Evolutionary conservation across 768 basidiomycete genomes (phyloP), one percentile per base, ranked within the genome.

Genomic region (Boletus subcaerulescens): DNA sequence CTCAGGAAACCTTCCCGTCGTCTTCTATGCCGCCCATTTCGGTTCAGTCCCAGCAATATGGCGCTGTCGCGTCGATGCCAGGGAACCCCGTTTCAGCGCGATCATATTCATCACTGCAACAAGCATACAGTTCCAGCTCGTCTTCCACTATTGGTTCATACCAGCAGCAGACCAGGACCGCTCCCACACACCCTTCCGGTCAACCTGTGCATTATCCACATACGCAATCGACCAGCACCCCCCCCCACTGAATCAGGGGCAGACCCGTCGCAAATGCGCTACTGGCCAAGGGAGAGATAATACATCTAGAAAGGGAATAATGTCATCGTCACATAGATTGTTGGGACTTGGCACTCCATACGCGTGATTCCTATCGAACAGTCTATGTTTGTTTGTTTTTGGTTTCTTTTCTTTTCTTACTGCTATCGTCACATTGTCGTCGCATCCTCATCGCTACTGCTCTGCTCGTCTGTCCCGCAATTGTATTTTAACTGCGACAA

Each of bases 11-110:
- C 50, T 68, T 69, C 54, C 60, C 73, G 52, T 53, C 72, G 17
- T 61, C 64, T 39, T 62, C 73, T 45, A 65, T 72, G 49, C 68
- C 72, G 20, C 63, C 75, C 29, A 63, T 70, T 17, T 60, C 68
- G 17, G 58, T 60, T 47, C 48, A 68, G 40, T 54, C 65, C 31
- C 65, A 68, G 46, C 71, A 65, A 33, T 80, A 69, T 58, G 40
- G 54, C 41, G 39, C 64, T 53, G 49, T 61, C 57, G 26, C 66
- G 26, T 53, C 64, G 15, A 53, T 60, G 47, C 57, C 60, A 40
- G 57, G 60, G 22, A 64, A 57, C 50, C 58, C 64, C 41, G 59
- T 62, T 57, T 56, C 63, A 59, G 65, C 55, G 22, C 60, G 65
- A 53, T 64, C 61, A 48, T 65, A 70, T 33, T 44, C 73, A 53